phyloP scores from a whole-genome alignment of 1,139 yeast genomes.

The Saccharomycopsis hybrid region DNA sequence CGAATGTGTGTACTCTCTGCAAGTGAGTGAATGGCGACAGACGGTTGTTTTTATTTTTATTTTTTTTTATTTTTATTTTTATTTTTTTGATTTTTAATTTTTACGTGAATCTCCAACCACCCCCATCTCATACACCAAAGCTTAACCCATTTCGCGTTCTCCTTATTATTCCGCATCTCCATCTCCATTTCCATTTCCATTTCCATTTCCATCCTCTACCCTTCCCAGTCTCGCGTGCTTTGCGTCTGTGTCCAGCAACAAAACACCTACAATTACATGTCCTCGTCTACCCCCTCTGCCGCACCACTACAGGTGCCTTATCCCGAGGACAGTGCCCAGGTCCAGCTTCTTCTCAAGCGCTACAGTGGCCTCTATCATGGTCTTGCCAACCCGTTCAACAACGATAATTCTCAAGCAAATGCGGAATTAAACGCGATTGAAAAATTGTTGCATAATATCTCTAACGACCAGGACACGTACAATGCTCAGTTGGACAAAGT shows the following conservation, averaged over 20 bases:
- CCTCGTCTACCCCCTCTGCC: too few relatives aligned
- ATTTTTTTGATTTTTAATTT: neutral
- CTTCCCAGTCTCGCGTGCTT: too few relatives aligned
- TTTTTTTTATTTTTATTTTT: neutral
- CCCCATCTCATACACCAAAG: too few relatives aligned
- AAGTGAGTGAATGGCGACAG: too few relatives aligned
- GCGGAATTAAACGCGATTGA: constrained; percentile 31
- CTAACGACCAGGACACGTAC: constrained; percentile 34
- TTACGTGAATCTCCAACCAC: too few relatives aligned
- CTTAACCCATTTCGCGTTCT: too few relatives aligned
- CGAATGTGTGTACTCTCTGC: too few relatives aligned
- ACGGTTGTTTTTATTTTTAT: neutral
- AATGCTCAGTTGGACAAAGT: constrained; percentile 29
- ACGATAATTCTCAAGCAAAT: neutral
- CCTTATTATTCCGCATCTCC: too few relatives aligned
- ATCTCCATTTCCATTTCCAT: too few relatives aligned
- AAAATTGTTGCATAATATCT: constrained; percentile 29
- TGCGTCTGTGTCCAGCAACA: too few relatives aligned
- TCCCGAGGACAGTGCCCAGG: constrained; percentile 15
- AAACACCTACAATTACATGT: too few relatives aligned
- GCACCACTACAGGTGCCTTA: constrained; percentile 1
- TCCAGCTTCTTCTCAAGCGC: constrained; percentile 16
- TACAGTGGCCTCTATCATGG: constrained; percentile 15
- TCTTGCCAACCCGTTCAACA: constrained; percentile 4
- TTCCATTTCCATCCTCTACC: too few relatives aligned